These are phyloP conservation scores for Aspergillus carbonarius DNA, from an alignment of 2,329 filamentous ascomycete genomes.

Conservation along the genomic window DNA sequence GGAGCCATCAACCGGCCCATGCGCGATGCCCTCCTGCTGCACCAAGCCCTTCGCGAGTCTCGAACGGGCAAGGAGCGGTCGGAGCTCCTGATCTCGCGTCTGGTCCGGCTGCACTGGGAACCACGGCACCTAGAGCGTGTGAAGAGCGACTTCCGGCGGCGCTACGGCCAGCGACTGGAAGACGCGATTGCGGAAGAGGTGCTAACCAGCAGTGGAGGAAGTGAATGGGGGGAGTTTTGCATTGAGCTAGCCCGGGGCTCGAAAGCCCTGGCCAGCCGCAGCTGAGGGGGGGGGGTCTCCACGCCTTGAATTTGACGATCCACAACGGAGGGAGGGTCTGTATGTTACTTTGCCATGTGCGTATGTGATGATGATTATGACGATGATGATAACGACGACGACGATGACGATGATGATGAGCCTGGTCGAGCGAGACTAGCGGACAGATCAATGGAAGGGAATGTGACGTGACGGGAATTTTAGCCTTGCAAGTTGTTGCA, in stretches of 20 bases:
- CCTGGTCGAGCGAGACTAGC: too few relatives aligned
- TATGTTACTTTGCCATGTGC: neutral
- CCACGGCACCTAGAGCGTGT: slow-evolving; percentile 74
- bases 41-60: slow-evolving; percentile 80
- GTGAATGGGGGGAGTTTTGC: slow-evolving; percentile 75
- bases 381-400: neutral
- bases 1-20: slow-evolving; percentile 94
- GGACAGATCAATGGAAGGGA: too few relatives aligned
- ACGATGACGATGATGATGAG: neutral
- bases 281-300: neutral
- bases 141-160: slow-evolving; percentile 74
- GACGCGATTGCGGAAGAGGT: slow-evolving; percentile 77
- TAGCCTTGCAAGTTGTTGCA: too few relatives aligned
- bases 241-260: slow-evolving; percentile 55
- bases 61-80: slow-evolving; percentile 71
- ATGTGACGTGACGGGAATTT: too few relatives aligned
- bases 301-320: neutral
- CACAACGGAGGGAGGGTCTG: neutral
- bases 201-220: slow-evolving; percentile 50
- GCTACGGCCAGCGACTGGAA: slow-evolving; percentile 73
- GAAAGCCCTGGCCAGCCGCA: slow-evolving; percentile 16
- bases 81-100: slow-evolving; percentile 81
- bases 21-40: slow-evolving; percentile 83
- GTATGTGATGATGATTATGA: neutral
- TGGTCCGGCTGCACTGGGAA: slow-evolving; percentile 93